A percentile compares a stretch with the other conserved stretches of the same genome.
Evolutionary conservation across 179 eudicot genomes (phyloP).

Genomic region (Camellia oleifera): DNA sequence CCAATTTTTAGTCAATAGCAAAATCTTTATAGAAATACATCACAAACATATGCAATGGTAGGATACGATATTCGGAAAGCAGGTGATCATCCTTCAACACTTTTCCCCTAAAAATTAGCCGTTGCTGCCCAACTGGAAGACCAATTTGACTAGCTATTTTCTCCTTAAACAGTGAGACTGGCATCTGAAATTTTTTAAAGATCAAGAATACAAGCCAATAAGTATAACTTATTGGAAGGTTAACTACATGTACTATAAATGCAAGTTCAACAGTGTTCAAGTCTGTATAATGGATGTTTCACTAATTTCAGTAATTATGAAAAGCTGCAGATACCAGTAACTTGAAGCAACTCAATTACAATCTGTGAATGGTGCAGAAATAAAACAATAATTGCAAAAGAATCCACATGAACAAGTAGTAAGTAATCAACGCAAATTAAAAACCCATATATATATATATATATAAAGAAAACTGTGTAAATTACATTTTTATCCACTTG

Average conservation of each 20-base stretch:
- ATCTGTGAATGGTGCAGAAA: background rate
- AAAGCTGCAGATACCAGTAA: background rate
- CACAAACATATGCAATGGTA: slow-evolving; percentile 12
- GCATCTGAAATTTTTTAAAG: slow-evolving; percentile 45
- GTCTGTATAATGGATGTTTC: background rate
- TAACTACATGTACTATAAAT: background rate
- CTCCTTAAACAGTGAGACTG: slow-evolving; percentile 74
- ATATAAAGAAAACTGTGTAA: background rate
- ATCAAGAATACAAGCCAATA: background rate
- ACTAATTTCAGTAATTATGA: background rate
- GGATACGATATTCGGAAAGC: slow-evolving; percentile 95
- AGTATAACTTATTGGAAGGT: background rate
- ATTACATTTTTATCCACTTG: slow-evolving; percentile 70
- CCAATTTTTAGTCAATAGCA: background rate
- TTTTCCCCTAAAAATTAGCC: slow-evolving; percentile 91
- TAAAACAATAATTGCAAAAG: background rate
- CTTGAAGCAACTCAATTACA: background rate
- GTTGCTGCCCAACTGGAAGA: slow-evolving; percentile 84
- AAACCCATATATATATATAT: background rate
- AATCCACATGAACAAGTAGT: background rate
- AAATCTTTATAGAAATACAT: background rate
- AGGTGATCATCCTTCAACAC: slow-evolving; percentile 85
- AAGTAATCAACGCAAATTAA: background rate
- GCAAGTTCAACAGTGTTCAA: background rate
- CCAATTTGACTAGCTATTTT: slow-evolving; percentile 72